Evolutionary conservation across 2,329 filamentous ascomycete species (phyloP).

Genomic region (Coniella lustricola): DNA sequence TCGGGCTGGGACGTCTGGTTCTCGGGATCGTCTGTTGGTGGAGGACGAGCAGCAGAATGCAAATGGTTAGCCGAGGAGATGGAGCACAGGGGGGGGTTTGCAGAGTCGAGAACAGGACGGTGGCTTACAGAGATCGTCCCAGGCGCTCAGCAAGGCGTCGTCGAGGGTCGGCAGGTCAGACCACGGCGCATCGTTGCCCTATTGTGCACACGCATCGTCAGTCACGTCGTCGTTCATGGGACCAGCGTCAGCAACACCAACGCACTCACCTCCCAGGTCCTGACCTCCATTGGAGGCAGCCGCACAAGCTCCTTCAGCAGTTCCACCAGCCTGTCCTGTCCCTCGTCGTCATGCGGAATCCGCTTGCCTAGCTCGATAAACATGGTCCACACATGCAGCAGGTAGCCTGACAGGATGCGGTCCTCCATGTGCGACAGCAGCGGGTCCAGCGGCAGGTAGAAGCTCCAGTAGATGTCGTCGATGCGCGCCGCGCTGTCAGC

Average conservation of each 20-base stretch:
- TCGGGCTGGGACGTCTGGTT: slow-evolving; percentile 10
- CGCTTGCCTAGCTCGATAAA: slow-evolving; percentile 16
- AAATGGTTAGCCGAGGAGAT: too few species aligned
- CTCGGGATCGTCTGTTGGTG: slow-evolving; percentile 10
- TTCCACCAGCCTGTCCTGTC: slow-evolving; percentile 13
- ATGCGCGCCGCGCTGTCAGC: slow-evolving; percentile 12
- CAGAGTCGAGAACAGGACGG: too few species aligned
- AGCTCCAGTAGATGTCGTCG: slow-evolving; percentile 17
- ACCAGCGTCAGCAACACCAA: background rate
- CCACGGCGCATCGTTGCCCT: slow-evolving; percentile 16
- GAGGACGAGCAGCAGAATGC: too few species aligned
- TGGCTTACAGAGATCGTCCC: slow-evolving; percentile 14
- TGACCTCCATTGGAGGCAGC: slow-evolving; percentile 15
- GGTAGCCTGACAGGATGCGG: slow-evolving; percentile 12
- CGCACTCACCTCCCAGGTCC: slow-evolving; percentile 14
- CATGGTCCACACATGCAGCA: slow-evolving; percentile 16
- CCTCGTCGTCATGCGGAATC: slow-evolving; percentile 11
- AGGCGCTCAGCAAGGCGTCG: slow-evolving; percentile 11
- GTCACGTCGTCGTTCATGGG: background rate
- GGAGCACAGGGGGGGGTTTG: too few species aligned
- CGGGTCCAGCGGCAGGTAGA: slow-evolving; percentile 14
- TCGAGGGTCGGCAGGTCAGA: slow-evolving; percentile 15
- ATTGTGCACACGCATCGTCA: too few species aligned
- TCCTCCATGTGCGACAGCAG: slow-evolving; percentile 13
- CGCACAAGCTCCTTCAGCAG: slow-evolving; percentile 11